Percentiles rank a stretch among this genome's conserved stretches.
phyloP scores from a whole-genome alignment of 768 basidiomycete genomes.

The Holtermanniella nyarrowii region DNA sequence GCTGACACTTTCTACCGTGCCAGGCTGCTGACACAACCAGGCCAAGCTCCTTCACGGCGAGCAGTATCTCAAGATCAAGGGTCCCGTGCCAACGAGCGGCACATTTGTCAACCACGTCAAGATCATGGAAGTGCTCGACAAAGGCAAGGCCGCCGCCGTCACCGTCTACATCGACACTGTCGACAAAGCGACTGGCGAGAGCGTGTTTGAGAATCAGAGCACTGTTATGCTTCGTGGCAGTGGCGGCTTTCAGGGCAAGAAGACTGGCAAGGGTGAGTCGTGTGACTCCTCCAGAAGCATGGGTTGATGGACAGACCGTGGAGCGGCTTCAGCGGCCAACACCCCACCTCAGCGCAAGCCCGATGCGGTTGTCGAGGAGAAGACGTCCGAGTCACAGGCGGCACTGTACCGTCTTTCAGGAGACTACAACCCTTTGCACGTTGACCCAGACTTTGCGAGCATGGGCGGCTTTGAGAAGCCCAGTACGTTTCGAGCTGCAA shows the following conservation, averaged over 20 bases:
- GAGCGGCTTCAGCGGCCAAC: conserved; percentile 74
- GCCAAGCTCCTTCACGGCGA: conserved; percentile 97
- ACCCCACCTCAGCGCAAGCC: conserved; percentile 68
- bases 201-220: conserved; percentile 83
- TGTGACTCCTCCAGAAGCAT: not conserved
- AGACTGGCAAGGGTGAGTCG: conserved; percentile 59
- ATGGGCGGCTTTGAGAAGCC: conserved; percentile 92
- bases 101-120: conserved; percentile 64
- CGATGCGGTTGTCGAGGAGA: conserved; percentile 79
- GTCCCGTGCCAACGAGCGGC: conserved; percentile 72
- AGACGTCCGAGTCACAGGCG: conserved; percentile 70
- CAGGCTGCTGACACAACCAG: conserved; percentile 42
- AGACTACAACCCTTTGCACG: conserved; percentile 83
- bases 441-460: conserved; percentile 84
- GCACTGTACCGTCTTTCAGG: conserved; percentile 88
- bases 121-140: conserved; percentile 48
- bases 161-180: conserved; percentile 67
- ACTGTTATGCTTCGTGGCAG: conserved; percentile 86
- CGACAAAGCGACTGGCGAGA: conserved; percentile 63
- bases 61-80: conserved; percentile 74
- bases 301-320: conserved; percentile 56
- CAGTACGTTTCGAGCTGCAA: conserved; percentile 43
- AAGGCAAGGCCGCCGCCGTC: conserved; percentile 83
- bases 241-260: conserved; percentile 94
- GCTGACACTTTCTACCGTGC: too few relatives aligned